Evolutionary conservation across 139 green algal species (phyloP).

Genomic region (Closterium sp.): DNA sequence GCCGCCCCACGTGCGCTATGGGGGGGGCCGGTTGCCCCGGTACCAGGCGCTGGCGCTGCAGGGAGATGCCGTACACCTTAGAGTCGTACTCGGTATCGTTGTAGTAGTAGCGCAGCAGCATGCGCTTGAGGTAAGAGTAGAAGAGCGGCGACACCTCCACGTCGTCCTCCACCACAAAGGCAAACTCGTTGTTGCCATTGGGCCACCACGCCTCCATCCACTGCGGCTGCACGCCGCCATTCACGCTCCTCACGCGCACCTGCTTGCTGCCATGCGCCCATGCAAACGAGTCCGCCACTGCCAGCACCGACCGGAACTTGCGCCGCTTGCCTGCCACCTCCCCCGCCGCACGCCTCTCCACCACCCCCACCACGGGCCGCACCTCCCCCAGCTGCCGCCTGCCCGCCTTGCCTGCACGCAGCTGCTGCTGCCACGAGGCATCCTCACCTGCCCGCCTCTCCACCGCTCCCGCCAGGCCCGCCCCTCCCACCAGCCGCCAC

Average conservation of each 20-base stretch:
- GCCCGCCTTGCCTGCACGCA: too few relatives aligned
- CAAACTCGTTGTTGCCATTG: background rate
- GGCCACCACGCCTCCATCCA: slow-evolving; percentile 6
- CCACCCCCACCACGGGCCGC: background rate
- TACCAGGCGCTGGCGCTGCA: slow-evolving; percentile 3
- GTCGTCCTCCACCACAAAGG: background rate
- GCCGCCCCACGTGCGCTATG: background rate
- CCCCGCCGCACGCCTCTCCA: background rate
- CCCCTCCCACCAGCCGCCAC: background rate
- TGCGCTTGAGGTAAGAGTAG: slow-evolving; percentile 12
- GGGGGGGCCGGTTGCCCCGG: background rate
- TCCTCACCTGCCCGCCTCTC: background rate
- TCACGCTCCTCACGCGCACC: background rate
- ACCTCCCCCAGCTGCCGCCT: background rate
- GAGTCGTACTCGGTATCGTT: background rate
- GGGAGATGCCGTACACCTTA: slow-evolving; percentile 10
- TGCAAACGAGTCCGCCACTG: background rate
- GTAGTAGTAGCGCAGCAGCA: background rate
- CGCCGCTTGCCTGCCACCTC: background rate
- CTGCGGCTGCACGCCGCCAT: background rate
- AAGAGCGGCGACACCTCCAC: background rate
- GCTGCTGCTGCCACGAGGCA: too few relatives aligned
- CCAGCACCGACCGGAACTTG: background rate
- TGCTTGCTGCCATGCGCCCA: background rate
- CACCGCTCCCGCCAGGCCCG: background rate